phyloP scores from a whole-genome alignment of 2,329 filamentous ascomycete genomes.

The Fusarium ramigenum region DNA sequence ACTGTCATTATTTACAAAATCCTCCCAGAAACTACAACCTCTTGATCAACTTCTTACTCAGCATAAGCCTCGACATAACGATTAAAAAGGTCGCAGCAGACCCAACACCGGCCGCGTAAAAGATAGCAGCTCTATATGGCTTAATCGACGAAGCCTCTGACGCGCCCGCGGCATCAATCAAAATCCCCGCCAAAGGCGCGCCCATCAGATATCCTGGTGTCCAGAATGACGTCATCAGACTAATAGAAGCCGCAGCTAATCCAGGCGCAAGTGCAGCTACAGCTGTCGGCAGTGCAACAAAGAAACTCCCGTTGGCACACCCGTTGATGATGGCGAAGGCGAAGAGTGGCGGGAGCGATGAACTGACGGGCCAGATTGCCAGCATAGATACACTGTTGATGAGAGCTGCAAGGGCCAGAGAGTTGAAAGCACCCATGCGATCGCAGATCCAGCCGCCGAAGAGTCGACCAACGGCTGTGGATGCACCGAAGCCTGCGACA shows the following conservation, averaged over 20 bases:
- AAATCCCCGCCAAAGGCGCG: background rate
- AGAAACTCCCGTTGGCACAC: constrained; percentile 1
- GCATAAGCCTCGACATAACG: background rate
- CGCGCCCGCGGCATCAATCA: background rate
- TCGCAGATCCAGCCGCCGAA: background rate
- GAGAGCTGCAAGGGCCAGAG: background rate
- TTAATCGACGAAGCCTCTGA: background rate
- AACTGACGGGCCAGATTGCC: constrained; percentile 1
- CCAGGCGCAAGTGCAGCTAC: background rate
- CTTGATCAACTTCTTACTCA: background rate
- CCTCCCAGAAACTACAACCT: background rate
- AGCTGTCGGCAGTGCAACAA: constrained; percentile 10
- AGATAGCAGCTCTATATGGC: background rate
- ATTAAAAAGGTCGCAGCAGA: background rate
- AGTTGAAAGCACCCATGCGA: constrained; percentile 2
- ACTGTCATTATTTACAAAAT: too few species aligned
- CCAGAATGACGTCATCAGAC: constrained; percentile 2
- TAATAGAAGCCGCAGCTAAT: background rate
- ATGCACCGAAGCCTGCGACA: background rate
- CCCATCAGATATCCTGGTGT: background rate
- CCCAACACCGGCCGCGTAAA: constrained; percentile 4
- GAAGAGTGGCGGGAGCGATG: background rate
- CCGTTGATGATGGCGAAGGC: constrained; percentile 2
- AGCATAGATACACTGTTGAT: background rate
- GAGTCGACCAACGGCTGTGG: background rate